Evolutionary conservation across 1,284 basidiomycete genomes (phyloP).

Genomic region (Marasmius sp.): DNA sequence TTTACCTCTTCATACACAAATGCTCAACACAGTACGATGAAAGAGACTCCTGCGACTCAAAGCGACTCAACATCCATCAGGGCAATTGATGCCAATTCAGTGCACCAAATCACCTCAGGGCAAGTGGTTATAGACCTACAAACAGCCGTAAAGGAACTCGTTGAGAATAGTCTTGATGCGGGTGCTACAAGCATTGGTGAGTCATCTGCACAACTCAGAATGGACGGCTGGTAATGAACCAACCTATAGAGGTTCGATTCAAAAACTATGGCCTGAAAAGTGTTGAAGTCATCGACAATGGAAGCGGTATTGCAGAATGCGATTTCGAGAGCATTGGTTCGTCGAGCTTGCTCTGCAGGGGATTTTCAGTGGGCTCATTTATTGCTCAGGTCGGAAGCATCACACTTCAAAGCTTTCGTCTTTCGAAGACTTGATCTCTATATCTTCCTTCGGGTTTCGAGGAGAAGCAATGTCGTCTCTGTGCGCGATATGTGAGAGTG

Average conservation of each 20-base stretch:
- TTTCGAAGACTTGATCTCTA: slow-evolving; percentile 73
- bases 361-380: neutral
- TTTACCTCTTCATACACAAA: neutral
- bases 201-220: slow-evolving; percentile 21
- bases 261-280: slow-evolving; percentile 86
- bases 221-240: neutral
- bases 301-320: slow-evolving; percentile 76
- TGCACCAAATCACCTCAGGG: slow-evolving; percentile 88
- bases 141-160: slow-evolving; percentile 92
- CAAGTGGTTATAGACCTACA: slow-evolving; percentile 96
- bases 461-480: slow-evolving; percentile 95
- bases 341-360: slow-evolving; percentile 20
- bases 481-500: slow-evolving; percentile 78
- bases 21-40: neutral
- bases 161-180: slow-evolving; percentile 96
- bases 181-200: slow-evolving; percentile 84
- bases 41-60: neutral
- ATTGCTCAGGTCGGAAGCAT: slow-evolving; percentile 76
- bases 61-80: slow-evolving; percentile 28
- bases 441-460: slow-evolving; percentile 92
- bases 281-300: slow-evolving; percentile 94
- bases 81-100: slow-evolving; percentile 74
- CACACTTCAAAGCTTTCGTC: slow-evolving; percentile 90
- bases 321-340: slow-evolving; percentile 82
- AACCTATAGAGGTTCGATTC: slow-evolving; percentile 80